These are phyloP conservation scores for Sphagnum fallax DNA, from an alignment of 228 moss, liverwort and hornwort species.

Conservation along the genomic window DNA sequence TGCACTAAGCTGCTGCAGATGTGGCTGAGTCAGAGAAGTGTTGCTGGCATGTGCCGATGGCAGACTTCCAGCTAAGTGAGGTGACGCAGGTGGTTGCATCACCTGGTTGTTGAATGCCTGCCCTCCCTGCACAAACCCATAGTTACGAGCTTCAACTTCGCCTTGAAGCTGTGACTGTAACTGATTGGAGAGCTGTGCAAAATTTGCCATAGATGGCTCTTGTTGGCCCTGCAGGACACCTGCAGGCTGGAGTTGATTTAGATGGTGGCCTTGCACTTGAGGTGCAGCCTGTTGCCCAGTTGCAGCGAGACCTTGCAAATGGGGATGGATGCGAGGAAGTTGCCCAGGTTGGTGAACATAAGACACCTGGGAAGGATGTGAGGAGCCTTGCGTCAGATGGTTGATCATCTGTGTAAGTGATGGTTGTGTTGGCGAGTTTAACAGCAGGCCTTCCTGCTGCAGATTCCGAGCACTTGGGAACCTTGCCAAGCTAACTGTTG, in stretches of 20 bases:
- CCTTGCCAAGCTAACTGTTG: slow-evolving; percentile 48
- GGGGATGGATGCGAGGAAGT: slow-evolving; percentile 15
- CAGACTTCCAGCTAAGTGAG: slow-evolving; percentile 29
- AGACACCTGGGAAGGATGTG: slow-evolving; percentile 11
- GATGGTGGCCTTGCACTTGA: slow-evolving; percentile 25
- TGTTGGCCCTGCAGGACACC: slow-evolving; percentile 31
- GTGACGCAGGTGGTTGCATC: slow-evolving; percentile 70
- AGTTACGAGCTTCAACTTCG: slow-evolving; percentile 48
- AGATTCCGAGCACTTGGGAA: slow-evolving; percentile 65
- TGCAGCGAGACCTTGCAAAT: slow-evolving; percentile 23
- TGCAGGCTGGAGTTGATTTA: slow-evolving; percentile 22
- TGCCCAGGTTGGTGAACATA: slow-evolving; percentile 40
- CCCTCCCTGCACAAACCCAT: slow-evolving; percentile 39
- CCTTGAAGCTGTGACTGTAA: slow-evolving; percentile 13
- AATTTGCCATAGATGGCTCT: slow-evolving; percentile 35
- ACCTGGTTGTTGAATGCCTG: slow-evolving; percentile 7
- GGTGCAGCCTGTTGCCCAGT: slow-evolving; percentile 33
- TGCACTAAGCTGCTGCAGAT: slow-evolving; percentile 19
- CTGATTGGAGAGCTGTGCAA: slow-evolving; percentile 31
- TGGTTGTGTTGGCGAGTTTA: slow-evolving; percentile 30
- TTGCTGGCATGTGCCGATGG: neutral
- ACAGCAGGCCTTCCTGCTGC: slow-evolving; percentile 45
- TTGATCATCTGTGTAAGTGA: slow-evolving; percentile 56
- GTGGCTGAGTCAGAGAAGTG: slow-evolving; percentile 5
- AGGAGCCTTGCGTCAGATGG: slow-evolving; percentile 44